Conservation (phyloP, 1,139 yeast genomes). For the Suhomyces yuchorum region DNA sequence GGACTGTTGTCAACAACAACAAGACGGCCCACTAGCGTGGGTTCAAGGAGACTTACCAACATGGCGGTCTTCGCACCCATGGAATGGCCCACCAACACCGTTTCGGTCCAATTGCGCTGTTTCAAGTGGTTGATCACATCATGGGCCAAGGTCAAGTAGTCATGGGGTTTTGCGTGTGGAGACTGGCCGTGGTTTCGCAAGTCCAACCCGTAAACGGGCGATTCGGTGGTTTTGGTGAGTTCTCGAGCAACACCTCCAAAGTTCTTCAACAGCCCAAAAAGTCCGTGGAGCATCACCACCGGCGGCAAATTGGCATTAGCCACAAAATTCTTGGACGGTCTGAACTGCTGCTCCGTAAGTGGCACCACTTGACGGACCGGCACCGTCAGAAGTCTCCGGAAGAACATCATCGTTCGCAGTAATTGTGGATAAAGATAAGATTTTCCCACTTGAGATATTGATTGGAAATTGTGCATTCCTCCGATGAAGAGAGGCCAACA, state of each 20-base stretch:
- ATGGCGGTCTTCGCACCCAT: conserved; percentile 59
- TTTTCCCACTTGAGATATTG: neutral
- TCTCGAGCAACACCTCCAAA: conserved; percentile 40
- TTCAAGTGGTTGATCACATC: conserved; percentile 44
- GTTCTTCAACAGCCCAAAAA: conserved; percentile 49
- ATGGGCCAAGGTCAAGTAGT: conserved; percentile 42
- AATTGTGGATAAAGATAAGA: neutral
- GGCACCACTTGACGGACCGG: conserved; percentile 1
- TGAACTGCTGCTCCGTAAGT: conserved; percentile 14
- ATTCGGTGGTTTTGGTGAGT: conserved; percentile 31
- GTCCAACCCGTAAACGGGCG: conserved; percentile 47
- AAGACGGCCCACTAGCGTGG: conserved; percentile 40
- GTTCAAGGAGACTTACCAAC: conserved; percentile 43
- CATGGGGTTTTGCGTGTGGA: conserved; percentile 45
- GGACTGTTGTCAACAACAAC: conserved; percentile 56
- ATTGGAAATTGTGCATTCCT: no score
- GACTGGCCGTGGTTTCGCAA: conserved; percentile 57
- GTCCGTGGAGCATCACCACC: conserved; percentile 50
- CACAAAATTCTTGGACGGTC: conserved; percentile 10
- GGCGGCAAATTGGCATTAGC: conserved; percentile 24
- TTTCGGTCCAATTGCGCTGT: conserved; percentile 26
- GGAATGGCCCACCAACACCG: conserved; percentile 49
- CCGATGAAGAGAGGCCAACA: no score
- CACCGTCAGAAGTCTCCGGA: neutral
- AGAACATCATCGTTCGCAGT: neutral